Conservation (phyloP, 768 basidiomycete genomes). For the Galerina marginata region DNA sequence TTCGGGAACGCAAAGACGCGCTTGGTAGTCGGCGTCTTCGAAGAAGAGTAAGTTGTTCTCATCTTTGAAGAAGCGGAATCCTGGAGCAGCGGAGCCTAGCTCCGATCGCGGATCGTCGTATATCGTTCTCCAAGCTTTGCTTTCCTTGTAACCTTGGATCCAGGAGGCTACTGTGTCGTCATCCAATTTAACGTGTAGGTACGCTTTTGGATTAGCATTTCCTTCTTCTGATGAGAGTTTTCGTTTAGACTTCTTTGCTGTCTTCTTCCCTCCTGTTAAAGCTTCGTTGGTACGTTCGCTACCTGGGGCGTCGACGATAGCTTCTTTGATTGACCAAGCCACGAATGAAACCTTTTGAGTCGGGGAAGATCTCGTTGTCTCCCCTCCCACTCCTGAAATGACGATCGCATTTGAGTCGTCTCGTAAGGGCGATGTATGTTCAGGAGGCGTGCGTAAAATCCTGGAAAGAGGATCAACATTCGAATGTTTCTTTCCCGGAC, state of each 20-base stretch:
- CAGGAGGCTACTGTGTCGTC: no score
- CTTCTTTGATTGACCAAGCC: no score
- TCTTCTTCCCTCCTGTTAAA: no score
- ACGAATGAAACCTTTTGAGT: neutral
- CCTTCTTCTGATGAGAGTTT: no score
- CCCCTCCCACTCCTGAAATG: constrained; percentile 23
- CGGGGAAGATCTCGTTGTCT: no score
- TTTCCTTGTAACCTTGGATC: neutral
- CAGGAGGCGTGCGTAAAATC: constrained; percentile 27
- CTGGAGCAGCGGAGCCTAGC: neutral
- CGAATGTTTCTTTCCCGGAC: no score
- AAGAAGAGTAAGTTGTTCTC: no score
- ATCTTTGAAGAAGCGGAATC: constrained; percentile 32
- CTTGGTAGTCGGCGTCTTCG: constrained; percentile 21
- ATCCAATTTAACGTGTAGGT: no score
- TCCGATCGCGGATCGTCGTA: neutral
- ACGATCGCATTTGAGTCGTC: constrained; percentile 5
- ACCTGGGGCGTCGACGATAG: no score
- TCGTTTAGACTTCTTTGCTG: no score
- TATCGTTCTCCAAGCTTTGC: neutral
- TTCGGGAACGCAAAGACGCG: constrained; percentile 33
- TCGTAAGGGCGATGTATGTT: constrained; percentile 18
- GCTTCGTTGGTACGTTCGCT: no score
- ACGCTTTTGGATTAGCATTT: no score
- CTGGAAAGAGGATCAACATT: constrained; percentile 46